Percentiles rank a stretch among this genome's conserved stretches.
Conservation (phyloP, 352 stramenopile species). For the Pythium angustatum region DNA sequence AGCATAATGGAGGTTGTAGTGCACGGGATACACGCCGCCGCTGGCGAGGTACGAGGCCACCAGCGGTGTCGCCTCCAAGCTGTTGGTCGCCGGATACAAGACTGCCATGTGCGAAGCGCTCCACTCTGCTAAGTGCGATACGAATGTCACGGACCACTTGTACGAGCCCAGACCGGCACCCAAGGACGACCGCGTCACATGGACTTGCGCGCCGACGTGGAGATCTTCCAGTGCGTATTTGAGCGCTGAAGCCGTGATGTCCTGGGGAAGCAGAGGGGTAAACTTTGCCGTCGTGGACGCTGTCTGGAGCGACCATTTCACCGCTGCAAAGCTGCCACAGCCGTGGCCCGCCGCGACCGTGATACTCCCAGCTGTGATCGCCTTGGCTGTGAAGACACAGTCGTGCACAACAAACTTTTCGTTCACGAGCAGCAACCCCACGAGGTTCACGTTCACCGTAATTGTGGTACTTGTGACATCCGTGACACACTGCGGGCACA, state of each 20-base stretch:
- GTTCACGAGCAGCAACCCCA: conserved; percentile 49
- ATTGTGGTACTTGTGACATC: conserved; percentile 49
- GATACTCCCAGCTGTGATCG: conserved; percentile 43
- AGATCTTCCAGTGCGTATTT: conserved; percentile 73
- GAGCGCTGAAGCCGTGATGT: conserved; percentile 53
- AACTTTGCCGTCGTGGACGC: conserved; percentile 32
- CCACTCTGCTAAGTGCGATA: conserved; percentile 85
- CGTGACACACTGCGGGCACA: conserved; percentile 65
- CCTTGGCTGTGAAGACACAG: conserved; percentile 65
- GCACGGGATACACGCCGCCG: conserved; percentile 88
- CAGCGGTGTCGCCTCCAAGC: conserved; percentile 50
- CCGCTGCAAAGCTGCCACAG: conserved; percentile 46
- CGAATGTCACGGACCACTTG: conserved; percentile 92
- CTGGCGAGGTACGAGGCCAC: conserved; percentile 50
- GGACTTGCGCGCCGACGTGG: conserved; percentile 37
- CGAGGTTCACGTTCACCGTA: conserved; percentile 60
- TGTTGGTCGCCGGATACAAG: conserved; percentile 55
- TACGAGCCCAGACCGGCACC: conserved; percentile 43
- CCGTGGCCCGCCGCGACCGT: conserved; percentile 61
- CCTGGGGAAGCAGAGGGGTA: conserved; percentile 64
- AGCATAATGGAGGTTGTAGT: conserved; percentile 90
- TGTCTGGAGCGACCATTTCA: conserved; percentile 47
- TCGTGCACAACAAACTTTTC: conserved; percentile 71
- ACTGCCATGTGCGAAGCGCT: conserved; percentile 67
- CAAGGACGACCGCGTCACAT: conserved; percentile 38